Evolutionary conservation across 257 asterid species (phyloP).

Genomic region (Solanum bukasovii): DNA sequence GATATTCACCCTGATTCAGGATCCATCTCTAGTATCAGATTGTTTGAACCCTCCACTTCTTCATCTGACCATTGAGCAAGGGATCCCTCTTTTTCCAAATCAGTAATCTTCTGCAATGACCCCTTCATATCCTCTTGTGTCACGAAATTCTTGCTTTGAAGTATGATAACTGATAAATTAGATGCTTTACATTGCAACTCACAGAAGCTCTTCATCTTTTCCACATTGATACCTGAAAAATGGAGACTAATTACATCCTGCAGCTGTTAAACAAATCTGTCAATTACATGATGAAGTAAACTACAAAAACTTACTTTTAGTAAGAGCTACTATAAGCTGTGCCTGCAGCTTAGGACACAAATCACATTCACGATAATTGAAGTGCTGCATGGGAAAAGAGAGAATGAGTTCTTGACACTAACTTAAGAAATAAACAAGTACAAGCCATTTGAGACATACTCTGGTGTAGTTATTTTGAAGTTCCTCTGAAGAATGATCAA

Average conservation of each 20-base stretch:
- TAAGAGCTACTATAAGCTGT: neutral
- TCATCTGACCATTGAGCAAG: neutral
- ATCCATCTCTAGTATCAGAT: neutral
- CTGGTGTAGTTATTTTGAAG: neutral
- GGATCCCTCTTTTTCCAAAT: neutral
- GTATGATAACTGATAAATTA: neutral
- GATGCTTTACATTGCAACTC: neutral
- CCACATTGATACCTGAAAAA: neutral
- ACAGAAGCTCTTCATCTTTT: neutral
- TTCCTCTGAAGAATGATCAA: neutral
- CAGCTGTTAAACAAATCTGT: neutral
- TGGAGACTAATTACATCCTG: neutral
- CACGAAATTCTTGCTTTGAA: neutral
- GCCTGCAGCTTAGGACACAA: neutral
- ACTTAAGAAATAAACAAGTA: neutral
- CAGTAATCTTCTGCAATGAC: neutral
- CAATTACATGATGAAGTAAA: neutral
- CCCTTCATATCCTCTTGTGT: neutral
- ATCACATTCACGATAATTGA: neutral
- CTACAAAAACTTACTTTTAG: neutral
- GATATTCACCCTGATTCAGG: neutral
- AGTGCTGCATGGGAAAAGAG: neutral
- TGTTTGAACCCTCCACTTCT: neutral
- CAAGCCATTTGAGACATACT: neutral
- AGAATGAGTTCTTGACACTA: neutral